Evolutionary conservation across 345 rosid species (phyloP).

Genomic region (Lagerstroemia speciosa): DNA sequence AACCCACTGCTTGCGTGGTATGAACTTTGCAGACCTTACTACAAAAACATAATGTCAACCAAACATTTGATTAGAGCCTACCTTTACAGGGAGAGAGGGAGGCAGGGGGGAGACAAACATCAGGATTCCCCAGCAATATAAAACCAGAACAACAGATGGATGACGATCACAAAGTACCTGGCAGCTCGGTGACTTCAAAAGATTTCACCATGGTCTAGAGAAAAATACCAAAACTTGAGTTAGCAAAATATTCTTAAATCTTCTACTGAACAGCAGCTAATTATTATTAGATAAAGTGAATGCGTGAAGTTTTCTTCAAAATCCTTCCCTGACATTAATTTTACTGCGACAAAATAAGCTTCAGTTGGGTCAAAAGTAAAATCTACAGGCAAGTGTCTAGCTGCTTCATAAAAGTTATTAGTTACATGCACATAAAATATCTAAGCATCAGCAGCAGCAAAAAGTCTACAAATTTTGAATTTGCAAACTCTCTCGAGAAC

Average conservation of each 20-base stretch:
- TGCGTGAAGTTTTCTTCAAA: not conserved
- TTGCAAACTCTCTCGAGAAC: not conserved
- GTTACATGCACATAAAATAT: not conserved
- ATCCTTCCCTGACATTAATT: not conserved
- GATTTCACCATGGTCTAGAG: slow-evolving; percentile 75
- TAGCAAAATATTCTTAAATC: not conserved
- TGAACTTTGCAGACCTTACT: slow-evolving; percentile 95
- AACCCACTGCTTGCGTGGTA: slow-evolving; percentile 83
- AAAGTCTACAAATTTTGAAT: not conserved
- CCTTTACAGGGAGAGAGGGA: too few species aligned
- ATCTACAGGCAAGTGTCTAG: not conserved
- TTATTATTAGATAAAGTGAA: not conserved
- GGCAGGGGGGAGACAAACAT: not conserved
- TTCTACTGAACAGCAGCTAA: not conserved
- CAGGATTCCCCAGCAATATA: not conserved
- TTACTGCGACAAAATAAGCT: not conserved
- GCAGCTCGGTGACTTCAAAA: slow-evolving; percentile 78
- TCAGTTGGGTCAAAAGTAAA: not conserved
- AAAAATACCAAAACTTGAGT: slow-evolving; percentile 13
- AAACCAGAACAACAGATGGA: not conserved
- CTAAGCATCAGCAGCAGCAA: not conserved
- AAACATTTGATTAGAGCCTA: not conserved
- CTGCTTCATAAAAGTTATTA: not conserved
- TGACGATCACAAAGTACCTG: slow-evolving; percentile 37
- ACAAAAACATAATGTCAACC: slow-evolving; percentile 16